phyloP scores from a whole-genome alignment of 805 yeast genomes.

The Lachancea quebecensis region DNA sequence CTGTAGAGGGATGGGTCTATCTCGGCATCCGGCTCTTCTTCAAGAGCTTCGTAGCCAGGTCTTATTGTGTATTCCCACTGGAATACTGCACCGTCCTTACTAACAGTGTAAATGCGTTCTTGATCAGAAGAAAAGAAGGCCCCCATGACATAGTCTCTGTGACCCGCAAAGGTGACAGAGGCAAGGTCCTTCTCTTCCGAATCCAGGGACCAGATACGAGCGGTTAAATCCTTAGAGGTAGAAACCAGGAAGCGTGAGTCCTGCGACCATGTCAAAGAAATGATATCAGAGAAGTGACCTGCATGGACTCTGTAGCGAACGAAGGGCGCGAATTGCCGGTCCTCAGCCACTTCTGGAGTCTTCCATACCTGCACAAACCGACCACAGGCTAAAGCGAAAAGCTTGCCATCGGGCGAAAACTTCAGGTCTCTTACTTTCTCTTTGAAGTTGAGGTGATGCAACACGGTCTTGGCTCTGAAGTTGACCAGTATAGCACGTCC shows the following conservation, averaged over 20 bases:
- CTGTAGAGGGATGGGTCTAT: constrained; percentile 38
- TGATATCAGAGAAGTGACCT: constrained; percentile 83
- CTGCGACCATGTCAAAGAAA: constrained; percentile 76
- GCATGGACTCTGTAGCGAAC: constrained; percentile 84
- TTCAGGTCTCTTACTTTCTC: constrained; percentile 65
- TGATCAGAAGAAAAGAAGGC: constrained; percentile 87
- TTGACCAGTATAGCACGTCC: constrained; percentile 92
- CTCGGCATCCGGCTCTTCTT: constrained; percentile 38
- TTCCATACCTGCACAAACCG: constrained; percentile 88
- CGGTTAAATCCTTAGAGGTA: constrained; percentile 83
- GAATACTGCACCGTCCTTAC: constrained; percentile 92
- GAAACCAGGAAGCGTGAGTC: constrained; percentile 86
- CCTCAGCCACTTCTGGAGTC: constrained; percentile 74
- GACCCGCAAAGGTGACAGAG: constrained; percentile 85
- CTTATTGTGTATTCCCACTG: constrained; percentile 78
- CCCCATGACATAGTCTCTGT: constrained; percentile 76
- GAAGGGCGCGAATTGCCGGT: constrained; percentile 93
- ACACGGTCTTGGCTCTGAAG: constrained; percentile 70
- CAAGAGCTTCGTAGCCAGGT: constrained; percentile 42
- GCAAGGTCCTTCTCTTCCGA: constrained; percentile 61
- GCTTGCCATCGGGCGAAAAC: constrained; percentile 83
- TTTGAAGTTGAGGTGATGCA: constrained; percentile 91
- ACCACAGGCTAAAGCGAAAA: constrained; percentile 80
- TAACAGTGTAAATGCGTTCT: constrained; percentile 82
- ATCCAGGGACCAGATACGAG: constrained; percentile 72